Evolutionary conservation across 306 rosid species (phyloP), one percentile per base, ranked within the genome.

Genomic region (Quercus alba): DNA sequence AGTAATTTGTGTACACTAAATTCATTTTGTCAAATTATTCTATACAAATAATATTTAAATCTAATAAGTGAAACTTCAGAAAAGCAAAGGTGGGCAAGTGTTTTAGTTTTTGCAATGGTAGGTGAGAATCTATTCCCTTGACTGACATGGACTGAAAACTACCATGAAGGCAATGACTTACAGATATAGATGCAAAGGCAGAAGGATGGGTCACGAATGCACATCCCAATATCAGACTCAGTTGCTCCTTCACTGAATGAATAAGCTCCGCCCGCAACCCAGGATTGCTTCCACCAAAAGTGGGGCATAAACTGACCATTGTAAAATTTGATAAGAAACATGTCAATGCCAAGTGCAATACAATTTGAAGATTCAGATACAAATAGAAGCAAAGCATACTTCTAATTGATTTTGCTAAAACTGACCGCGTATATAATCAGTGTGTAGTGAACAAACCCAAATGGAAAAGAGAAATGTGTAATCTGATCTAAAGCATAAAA

Each of bases 211-310:
- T 56, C 74, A 85, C 78, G 77, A 90, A 83, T 74, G 99, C 73
- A 76, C 96, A 93, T 70, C 98, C 99, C 54, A 89, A 91, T 55
- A 93, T 91, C 62, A 96, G 76, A 78, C 80, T 91, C 61, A 96
- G 89, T 70, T 91, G 81, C 88, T 96, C 96, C 82, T 86, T 88
- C 83, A 96, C 80, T 1, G 97, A 90, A 88, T 90, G 98, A 81
- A 93, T 93, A 69, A 96, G 91, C 77, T 93, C 99, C 0, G 99
- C 88, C 78, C 85, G 91, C 83, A 90, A 49, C 33, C 99, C 98
- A 13, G 99, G 99, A 84, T 91, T 93, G 89, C 92, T 96, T 93
- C 97, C 99, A 31, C 99, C 99, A 82, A 96, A 56, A 35, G 99
- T 93, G 73, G 98, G 97, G 71, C 89, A 90, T 74, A 93, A 78